A percentile compares a stretch with the other conserved stretches of the same genome.
Conservation (phyloP, 2,329 filamentous ascomycete species). For the Xylaria hypoxylon region DNA sequence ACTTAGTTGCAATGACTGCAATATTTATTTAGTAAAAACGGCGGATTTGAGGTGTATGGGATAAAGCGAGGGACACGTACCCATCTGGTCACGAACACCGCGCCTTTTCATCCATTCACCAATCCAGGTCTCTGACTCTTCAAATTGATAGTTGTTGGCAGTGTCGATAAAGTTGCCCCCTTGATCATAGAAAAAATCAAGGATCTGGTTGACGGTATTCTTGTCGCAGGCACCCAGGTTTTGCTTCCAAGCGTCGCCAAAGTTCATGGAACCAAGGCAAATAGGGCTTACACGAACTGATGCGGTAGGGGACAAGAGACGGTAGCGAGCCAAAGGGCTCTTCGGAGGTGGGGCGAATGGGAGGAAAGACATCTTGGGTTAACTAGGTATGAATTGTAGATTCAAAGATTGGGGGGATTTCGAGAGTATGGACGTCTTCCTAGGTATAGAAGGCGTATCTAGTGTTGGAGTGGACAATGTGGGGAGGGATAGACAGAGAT, state of each 20-base stretch:
- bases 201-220: slow-evolving; percentile 69
- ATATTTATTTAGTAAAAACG: slow-evolving; percentile 30
- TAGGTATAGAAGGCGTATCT: not conserved
- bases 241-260: slow-evolving; percentile 65
- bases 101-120: slow-evolving; percentile 77
- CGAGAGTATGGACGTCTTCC: not conserved
- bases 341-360: slow-evolving; percentile 59
- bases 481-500: not conserved
- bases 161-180: slow-evolving; percentile 81
- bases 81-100: slow-evolving; percentile 73
- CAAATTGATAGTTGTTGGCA: slow-evolving; percentile 74
- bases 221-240: slow-evolving; percentile 75
- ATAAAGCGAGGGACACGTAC: slow-evolving; percentile 50
- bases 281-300: slow-evolving; percentile 75
- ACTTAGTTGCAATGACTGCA: slow-evolving; percentile 76
- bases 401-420: not conserved
- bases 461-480: not conserved
- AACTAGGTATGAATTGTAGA: not conserved
- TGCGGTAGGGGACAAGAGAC: slow-evolving; percentile 73
- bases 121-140: slow-evolving; percentile 73
- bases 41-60: not conserved
- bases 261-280: slow-evolving; percentile 70
- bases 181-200: slow-evolving; percentile 73
- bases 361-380: slow-evolving; percentile 46
- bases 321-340: slow-evolving; percentile 72